phyloP scores from a whole-genome alignment of 805 yeast genomes.

The Candida taoyuanica region DNA sequence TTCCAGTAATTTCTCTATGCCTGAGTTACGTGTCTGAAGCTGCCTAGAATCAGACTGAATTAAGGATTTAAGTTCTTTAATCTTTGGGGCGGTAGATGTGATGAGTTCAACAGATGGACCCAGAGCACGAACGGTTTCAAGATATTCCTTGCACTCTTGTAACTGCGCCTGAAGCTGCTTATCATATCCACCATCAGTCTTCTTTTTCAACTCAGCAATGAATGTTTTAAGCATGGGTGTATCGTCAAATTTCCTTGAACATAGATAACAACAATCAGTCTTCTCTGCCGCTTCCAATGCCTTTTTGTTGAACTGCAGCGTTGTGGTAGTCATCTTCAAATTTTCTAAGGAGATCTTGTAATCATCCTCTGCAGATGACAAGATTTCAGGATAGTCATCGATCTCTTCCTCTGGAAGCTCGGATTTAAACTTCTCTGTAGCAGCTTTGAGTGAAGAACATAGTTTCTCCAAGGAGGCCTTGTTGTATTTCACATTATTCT shows the following conservation, averaged over 20 bases:
- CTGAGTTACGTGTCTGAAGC: constrained; percentile 4
- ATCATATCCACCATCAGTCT: constrained; percentile 30
- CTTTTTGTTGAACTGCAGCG: constrained; percentile 60
- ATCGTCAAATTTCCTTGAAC: constrained; percentile 60
- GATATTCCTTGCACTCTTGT: constrained; percentile 28
- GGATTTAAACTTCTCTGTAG: constrained; percentile 13
- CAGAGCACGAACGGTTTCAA: constrained; percentile 27
- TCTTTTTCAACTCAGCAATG: constrained; percentile 28
- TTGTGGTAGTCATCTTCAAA: constrained; percentile 62
- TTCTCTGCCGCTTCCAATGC: constrained; percentile 62
- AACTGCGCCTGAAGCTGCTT: constrained; percentile 32
- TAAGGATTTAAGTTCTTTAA: constrained; percentile 13
- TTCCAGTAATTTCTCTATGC: constrained; percentile 9
- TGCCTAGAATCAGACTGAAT: constrained; percentile 12
- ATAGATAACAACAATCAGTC: constrained; percentile 61
- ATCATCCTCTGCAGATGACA: constrained; percentile 57
- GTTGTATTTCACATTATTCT: constrained; percentile 18
- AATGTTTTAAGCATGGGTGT: constrained; percentile 25
- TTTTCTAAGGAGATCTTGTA: constrained; percentile 59
- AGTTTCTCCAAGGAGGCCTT: constrained; percentile 5
- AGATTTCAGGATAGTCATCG: constrained; percentile 44
- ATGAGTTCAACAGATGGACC: constrained; percentile 27
- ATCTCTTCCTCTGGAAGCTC: constrained; percentile 35
- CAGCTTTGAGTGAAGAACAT: constrained; percentile 6
- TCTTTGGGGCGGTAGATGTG: constrained; percentile 6